Evolutionary conservation across 306 rosid species (phyloP).

Genomic region (Arachis stenosperma): DNA sequence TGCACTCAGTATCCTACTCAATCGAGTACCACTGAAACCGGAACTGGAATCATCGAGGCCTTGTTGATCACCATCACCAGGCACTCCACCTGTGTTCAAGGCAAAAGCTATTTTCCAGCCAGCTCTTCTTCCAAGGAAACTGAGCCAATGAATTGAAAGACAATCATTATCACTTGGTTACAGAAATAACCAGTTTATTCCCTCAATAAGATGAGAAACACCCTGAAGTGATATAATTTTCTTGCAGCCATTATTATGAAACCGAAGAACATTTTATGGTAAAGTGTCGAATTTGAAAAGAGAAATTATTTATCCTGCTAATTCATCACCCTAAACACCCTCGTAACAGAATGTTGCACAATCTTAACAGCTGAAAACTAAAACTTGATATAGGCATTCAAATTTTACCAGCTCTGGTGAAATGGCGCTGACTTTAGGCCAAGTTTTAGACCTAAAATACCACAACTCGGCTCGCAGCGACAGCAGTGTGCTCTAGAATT

Average conservation of each 20-base stretch:
- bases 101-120: conserved; percentile 72
- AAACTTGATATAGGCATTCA: conserved; percentile 13
- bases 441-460: conserved; percentile 41
- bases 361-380: neutral
- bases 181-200: neutral
- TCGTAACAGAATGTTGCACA: too few relatives aligned
- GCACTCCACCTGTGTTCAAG: conserved; percentile 78
- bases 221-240: conserved; percentile 9
- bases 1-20: conserved; percentile 85
- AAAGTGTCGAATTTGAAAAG: conserved; percentile 12
- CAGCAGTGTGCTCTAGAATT: conserved; percentile 50
- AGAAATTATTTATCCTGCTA: too few relatives aligned
- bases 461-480: conserved; percentile 46
- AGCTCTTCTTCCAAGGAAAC: conserved; percentile 59
- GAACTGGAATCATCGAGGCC: conserved; percentile 56
- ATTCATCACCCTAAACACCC: too few relatives aligned
- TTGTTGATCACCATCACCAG: conserved; percentile 69
- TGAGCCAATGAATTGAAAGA: conserved; percentile 47
- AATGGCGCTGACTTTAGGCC: conserved; percentile 50
- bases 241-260: conserved; percentile 27
- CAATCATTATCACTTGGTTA: conserved; percentile 36
- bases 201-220: neutral
- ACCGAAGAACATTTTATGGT: conserved; percentile 1
- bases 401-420: conserved; percentile 50
- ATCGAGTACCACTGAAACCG: conserved; percentile 76